These are phyloP conservation scores for Teratosphaeria zuluensis DNA, from an alignment of 2,329 filamentous ascomycete genomes.

Conservation along the genomic window DNA sequence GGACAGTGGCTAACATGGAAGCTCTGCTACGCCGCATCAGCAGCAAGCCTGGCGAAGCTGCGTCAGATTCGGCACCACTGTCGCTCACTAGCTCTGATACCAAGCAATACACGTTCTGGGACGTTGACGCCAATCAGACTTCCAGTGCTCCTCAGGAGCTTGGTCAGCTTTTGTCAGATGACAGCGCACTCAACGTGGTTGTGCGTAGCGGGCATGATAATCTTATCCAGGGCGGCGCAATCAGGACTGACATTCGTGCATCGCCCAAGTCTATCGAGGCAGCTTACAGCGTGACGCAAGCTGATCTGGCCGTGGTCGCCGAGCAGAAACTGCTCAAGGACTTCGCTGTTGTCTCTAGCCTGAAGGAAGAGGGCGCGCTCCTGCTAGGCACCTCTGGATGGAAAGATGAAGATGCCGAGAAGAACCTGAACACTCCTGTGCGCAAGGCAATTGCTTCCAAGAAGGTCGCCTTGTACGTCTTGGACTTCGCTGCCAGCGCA, in stretches of 20 bases:
- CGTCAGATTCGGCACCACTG: slow-evolving; percentile 28
- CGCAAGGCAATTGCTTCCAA: slow-evolving; percentile 64
- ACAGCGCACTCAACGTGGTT: slow-evolving; percentile 52
- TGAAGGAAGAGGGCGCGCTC: slow-evolving; percentile 62
- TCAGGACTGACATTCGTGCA: slow-evolving; percentile 76
- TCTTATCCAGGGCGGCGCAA: slow-evolving; percentile 60
- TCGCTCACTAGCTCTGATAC: slow-evolving; percentile 39
- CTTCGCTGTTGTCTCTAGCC: slow-evolving; percentile 60
- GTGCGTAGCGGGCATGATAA: slow-evolving; percentile 53
- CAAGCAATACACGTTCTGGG: slow-evolving; percentile 93
- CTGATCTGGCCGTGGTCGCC: slow-evolving; percentile 69
- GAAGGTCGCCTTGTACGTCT: slow-evolving; percentile 59
- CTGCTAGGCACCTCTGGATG: slow-evolving; percentile 67
- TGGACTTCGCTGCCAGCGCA: slow-evolving; percentile 62
- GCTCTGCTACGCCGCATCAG: slow-evolving; percentile 39
- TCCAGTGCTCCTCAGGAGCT: slow-evolving; percentile 54
- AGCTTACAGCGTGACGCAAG: slow-evolving; percentile 68
- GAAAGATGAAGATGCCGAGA: slow-evolving; percentile 84
- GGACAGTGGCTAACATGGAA: slow-evolving; percentile 48
- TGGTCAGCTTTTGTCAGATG: slow-evolving; percentile 50
- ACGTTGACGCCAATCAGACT: slow-evolving; percentile 64
- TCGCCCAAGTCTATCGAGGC: slow-evolving; percentile 77
- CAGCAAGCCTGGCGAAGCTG: slow-evolving; percentile 29
- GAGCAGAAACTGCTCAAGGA: slow-evolving; percentile 71
- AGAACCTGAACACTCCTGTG: slow-evolving; percentile 63